Conservation (phyloP, 495 filamentous ascomycete genomes). For the Pseudotulostoma volvatum region DNA sequence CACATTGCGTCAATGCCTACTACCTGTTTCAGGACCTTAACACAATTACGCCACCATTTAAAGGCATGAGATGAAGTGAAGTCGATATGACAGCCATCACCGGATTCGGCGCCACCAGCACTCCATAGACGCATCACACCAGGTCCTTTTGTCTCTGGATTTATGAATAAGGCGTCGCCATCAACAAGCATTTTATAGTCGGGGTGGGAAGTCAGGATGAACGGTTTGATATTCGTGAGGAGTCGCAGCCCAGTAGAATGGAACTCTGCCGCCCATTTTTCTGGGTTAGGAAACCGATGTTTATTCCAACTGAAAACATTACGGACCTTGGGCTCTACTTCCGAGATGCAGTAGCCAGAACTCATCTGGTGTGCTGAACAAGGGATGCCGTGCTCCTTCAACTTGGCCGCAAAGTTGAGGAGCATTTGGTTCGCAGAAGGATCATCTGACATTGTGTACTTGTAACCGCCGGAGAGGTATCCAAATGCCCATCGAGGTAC, state of each 20-base stretch:
- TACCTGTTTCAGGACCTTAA: slow-evolving; percentile 37
- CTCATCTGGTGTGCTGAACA: slow-evolving; percentile 58
- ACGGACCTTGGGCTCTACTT: slow-evolving; percentile 45
- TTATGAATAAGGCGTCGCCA: slow-evolving; percentile 41
- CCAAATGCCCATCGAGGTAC: slow-evolving; percentile 54
- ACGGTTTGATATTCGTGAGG: slow-evolving; percentile 57
- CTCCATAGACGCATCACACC: slow-evolving; percentile 50
- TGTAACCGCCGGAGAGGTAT: slow-evolving; percentile 53
- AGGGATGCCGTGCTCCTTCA: slow-evolving; percentile 47
- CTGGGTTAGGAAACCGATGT: slow-evolving; percentile 47
- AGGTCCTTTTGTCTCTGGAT: slow-evolving; percentile 34
- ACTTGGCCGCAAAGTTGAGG: slow-evolving; percentile 41
- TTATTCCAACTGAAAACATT: slow-evolving; percentile 59
- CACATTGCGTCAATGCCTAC: slow-evolving; percentile 53
- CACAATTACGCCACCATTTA: slow-evolving; percentile 52
- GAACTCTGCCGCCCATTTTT: slow-evolving; percentile 40
- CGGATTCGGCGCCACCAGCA: slow-evolving; percentile 48
- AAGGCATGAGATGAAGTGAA: slow-evolving; percentile 49
- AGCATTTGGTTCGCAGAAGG: slow-evolving; percentile 41
- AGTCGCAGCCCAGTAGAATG: slow-evolving; percentile 46
- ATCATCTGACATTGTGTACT: slow-evolving; percentile 48
- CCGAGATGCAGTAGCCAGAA: slow-evolving; percentile 53
- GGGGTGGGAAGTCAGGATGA: slow-evolving; percentile 46
- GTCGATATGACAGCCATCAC: slow-evolving; percentile 52
- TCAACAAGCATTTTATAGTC: slow-evolving; percentile 39